These are phyloP conservation scores for Jimgerdemannia flammicorona DNA, from an alignment of 192 early-diverging fungal genomes.

Conservation along the genomic window DNA sequence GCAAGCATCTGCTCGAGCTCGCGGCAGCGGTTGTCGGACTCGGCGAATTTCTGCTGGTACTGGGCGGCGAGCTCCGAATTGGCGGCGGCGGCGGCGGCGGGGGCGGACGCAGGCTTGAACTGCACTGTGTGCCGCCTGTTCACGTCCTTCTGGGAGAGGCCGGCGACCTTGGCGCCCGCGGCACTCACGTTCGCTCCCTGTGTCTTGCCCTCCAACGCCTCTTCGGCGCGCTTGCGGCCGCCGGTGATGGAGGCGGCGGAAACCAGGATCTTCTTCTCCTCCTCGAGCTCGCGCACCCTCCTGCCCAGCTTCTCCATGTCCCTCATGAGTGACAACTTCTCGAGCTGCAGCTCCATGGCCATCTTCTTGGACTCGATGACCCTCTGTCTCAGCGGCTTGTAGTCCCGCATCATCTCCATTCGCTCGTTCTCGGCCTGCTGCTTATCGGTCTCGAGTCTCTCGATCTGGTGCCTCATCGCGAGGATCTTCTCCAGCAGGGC, in stretches of 20 bases:
- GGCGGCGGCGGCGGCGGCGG: neutral
- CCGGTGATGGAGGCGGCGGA: neutral
- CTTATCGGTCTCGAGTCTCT: constrained; percentile 26
- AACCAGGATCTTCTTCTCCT: constrained; percentile 12
- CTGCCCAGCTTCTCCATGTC: constrained; percentile 8
- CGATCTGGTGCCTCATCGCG: constrained; percentile 19
- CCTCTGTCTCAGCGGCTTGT: constrained; percentile 22
- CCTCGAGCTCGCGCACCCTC: constrained; percentile 19
- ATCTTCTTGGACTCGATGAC: constrained; percentile 25
- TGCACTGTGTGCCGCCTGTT: constrained; percentile 24
- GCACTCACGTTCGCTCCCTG: neutral
- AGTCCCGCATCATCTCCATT: constrained; percentile 16
- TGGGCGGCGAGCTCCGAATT: constrained; percentile 9
- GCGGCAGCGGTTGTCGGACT: constrained; percentile 31
- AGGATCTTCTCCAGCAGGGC: constrained; percentile 26
- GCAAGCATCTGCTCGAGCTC: constrained; percentile 36
- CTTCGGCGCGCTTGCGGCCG: neutral
- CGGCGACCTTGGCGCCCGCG: neutral
- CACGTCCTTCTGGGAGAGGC: constrained; percentile 3
- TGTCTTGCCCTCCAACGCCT: neutral
- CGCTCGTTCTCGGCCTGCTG: constrained; percentile 13
- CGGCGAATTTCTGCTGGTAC: constrained; percentile 32
- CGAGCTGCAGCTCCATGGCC: constrained; percentile 27
- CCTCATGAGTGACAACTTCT: constrained; percentile 19
- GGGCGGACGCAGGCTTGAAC: constrained; percentile 1